phyloP scores from a whole-genome alignment of 176 grass and related monocot genomes.

The Tillandsia fasciculata region DNA sequence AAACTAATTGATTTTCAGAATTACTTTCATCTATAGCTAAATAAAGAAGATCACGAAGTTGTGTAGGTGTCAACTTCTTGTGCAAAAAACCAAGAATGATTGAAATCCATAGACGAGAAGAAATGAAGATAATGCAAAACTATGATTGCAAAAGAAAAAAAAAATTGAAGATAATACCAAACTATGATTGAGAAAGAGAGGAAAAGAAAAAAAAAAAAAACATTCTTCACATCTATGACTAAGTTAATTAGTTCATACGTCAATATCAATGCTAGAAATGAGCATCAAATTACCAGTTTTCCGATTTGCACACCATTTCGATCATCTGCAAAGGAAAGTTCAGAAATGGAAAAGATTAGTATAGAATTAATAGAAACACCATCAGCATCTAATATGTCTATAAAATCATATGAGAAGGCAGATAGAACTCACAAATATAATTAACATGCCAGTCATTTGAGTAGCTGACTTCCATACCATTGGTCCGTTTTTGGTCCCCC shows the following conservation, averaged over 20 bases:
- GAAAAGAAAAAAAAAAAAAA: background rate
- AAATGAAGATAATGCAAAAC: too few relatives aligned
- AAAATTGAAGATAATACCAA: too few relatives aligned
- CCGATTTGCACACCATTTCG: slow-evolving; percentile 48
- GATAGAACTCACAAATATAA: slow-evolving; percentile 31
- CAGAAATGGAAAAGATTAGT: background rate
- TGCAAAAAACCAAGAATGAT: too few relatives aligned
- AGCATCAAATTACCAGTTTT: slow-evolving; percentile 26
- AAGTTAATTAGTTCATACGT: background rate
- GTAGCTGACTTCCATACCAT: slow-evolving; percentile 22
- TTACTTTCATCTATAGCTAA: background rate
- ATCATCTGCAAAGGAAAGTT: slow-evolving; percentile 36
- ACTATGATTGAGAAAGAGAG: too few relatives aligned
- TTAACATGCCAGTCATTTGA: slow-evolving; percentile 42
- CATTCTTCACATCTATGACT: background rate
- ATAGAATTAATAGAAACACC: background rate
- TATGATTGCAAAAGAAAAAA: too few relatives aligned
- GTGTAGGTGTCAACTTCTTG: too few relatives aligned
- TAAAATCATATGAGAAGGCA: background rate
- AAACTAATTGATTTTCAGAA: background rate
- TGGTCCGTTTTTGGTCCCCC: slow-evolving; percentile 17
- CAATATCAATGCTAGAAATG: background rate
- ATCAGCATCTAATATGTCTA: background rate
- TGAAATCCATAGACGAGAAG: too few relatives aligned
- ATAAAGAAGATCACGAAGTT: background rate